Evolutionary conservation across 768 basidiomycete genomes (phyloP).

Genomic region (Xerocomellus chrysenteron): DNA sequence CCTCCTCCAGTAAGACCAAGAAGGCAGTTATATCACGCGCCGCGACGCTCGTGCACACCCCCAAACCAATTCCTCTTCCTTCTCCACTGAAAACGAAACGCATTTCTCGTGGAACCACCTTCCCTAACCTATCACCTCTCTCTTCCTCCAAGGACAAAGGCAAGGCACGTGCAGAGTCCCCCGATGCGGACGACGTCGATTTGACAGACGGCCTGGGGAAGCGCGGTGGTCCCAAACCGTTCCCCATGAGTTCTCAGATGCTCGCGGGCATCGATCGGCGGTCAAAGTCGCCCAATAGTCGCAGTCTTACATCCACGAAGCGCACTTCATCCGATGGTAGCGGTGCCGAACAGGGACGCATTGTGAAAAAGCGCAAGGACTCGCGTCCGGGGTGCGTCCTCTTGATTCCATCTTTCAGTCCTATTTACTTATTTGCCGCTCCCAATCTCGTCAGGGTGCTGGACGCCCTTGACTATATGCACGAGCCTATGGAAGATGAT

Average conservation of each 20-base stretch:
- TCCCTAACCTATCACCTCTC: conserved; percentile 29
- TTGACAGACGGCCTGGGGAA: neutral
- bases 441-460: conserved; percentile 8
- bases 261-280: conserved; percentile 38
- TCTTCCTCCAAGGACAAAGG: conserved; percentile 14
- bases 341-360: conserved; percentile 24
- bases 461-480: conserved; percentile 9
- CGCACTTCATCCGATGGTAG: conserved; percentile 36
- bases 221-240: conserved; percentile 30
- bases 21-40: conserved; percentile 12
- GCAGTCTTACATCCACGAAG: conserved; percentile 21
- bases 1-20: conserved; percentile 7
- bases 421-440: conserved; percentile 1
- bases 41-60: neutral
- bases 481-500: conserved; percentile 37
- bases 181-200: neutral
- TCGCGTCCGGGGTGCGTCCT: conserved; percentile 11
- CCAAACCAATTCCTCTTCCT: conserved; percentile 17
- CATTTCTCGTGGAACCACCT: conserved; percentile 13
- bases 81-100: conserved; percentile 17
- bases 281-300: conserved; percentile 20
- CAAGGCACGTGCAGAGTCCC: conserved; percentile 9
- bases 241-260: conserved; percentile 50
- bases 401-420: conserved; percentile 5
- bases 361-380: conserved; percentile 36